phyloP scores from a whole-genome alignment of 2,329 filamentous ascomycete genomes.

The Colletotrichum shisoi region DNA sequence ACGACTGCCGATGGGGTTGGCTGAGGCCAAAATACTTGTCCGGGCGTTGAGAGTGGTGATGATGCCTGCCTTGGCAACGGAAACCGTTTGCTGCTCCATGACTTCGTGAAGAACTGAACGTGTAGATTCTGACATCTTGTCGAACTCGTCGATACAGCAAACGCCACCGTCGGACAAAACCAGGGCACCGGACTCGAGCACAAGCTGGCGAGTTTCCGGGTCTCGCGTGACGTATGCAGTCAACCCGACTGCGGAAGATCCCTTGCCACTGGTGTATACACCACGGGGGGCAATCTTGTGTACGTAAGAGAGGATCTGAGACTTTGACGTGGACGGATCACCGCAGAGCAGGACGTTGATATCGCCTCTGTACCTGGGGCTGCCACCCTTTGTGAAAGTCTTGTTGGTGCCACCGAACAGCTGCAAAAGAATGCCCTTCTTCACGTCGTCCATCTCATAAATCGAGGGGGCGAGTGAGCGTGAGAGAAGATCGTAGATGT shows the following conservation, averaged over 20 bases:
- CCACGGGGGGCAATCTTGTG: slow-evolving; percentile 95
- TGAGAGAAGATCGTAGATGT: slow-evolving; percentile 92
- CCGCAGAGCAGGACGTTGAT: slow-evolving; percentile 97
- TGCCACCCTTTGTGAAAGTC: slow-evolving; percentile 94
- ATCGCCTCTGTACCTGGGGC: slow-evolving; percentile 93
- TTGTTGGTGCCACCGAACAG: slow-evolving; percentile 98
- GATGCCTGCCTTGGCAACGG: slow-evolving; percentile 89
- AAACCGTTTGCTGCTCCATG: slow-evolving; percentile 88
- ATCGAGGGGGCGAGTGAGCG: slow-evolving; percentile 92
- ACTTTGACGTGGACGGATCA: slow-evolving; percentile 96
- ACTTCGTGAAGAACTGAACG: slow-evolving; percentile 85
- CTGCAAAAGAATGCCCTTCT: slow-evolving; percentile 96
- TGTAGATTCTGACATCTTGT: slow-evolving; percentile 84
- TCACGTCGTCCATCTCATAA: slow-evolving; percentile 98
- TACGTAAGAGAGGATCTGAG: slow-evolving; percentile 90
- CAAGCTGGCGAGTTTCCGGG: slow-evolving; percentile 79
- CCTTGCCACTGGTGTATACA: slow-evolving; percentile 83
- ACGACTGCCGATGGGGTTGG: slow-evolving; percentile 96
- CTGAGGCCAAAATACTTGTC: slow-evolving; percentile 93
- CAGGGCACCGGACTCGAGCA: slow-evolving; percentile 80
- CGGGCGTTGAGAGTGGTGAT: slow-evolving; percentile 95
- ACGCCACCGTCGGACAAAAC: slow-evolving; percentile 83
- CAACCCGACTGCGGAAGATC: slow-evolving; percentile 81
- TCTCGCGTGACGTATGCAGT: slow-evolving; percentile 84
- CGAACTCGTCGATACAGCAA: slow-evolving; percentile 85